Conservation (phyloP, 257 asterid genomes). For the Penstemon barbatus region DNA sequence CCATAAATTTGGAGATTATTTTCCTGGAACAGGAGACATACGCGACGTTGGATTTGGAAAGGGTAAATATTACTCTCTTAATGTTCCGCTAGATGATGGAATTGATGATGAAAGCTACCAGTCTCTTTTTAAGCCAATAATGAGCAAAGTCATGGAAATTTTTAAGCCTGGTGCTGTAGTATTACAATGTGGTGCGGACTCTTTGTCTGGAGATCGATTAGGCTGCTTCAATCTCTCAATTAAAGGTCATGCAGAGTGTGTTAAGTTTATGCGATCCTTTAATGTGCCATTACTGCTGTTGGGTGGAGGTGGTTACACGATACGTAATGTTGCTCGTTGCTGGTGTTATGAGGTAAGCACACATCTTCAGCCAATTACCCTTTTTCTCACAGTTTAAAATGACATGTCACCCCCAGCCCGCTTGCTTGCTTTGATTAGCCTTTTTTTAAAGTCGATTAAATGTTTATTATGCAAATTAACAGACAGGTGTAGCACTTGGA, state of each 20-base stretch:
- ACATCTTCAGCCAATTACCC: slow-evolving; percentile 4
- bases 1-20: slow-evolving; percentile 67
- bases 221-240: slow-evolving; percentile 68
- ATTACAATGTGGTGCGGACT: slow-evolving; percentile 69
- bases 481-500: slow-evolving; percentile 73
- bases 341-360: slow-evolving; percentile 65
- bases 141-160: slow-evolving; percentile 64
- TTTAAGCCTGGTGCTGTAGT: slow-evolving; percentile 64
- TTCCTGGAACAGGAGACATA: slow-evolving; percentile 68
- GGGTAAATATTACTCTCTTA: slow-evolving; percentile 63
- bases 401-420: neutral
- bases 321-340: slow-evolving; percentile 71
- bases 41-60: slow-evolving; percentile 61
- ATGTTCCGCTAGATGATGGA: slow-evolving; percentile 67
- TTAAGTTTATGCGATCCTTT: slow-evolving; percentile 59
- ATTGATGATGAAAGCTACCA: slow-evolving; percentile 66
- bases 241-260: slow-evolving; percentile 69
- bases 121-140: slow-evolving; percentile 59
- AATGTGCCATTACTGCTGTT: slow-evolving; percentile 59
- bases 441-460: slow-evolving; percentile 27
- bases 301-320: slow-evolving; percentile 73
- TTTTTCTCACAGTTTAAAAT: neutral
- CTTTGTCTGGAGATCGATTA: slow-evolving; percentile 62
- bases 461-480: slow-evolving; percentile 31
- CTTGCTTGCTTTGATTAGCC: slow-evolving; percentile 1